Evolutionary conservation across 306 rosid genomes (phyloP).

Genomic region (Quercus rubra): DNA sequence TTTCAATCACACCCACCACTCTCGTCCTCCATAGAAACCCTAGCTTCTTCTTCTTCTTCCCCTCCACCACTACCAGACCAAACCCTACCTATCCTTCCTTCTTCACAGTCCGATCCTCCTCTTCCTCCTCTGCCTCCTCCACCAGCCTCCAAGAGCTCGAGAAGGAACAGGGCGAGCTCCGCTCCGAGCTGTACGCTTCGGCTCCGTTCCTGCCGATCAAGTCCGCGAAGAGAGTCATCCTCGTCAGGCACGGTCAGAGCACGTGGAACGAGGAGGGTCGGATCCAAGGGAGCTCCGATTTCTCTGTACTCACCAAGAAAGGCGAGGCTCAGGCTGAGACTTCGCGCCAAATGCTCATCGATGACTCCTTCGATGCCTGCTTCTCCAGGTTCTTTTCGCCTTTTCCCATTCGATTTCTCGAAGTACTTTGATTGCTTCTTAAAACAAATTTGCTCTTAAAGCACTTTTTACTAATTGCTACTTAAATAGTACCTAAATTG

Average conservation of each 20-base stretch:
- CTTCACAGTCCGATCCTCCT: constrained; percentile 42
- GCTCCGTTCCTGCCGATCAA: constrained; percentile 43
- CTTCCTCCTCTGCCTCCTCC: constrained; percentile 28
- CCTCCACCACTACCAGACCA: not conserved
- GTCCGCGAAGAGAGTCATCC: constrained; percentile 70
- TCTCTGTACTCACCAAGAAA: constrained; percentile 79
- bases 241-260: constrained; percentile 95
- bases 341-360: constrained; percentile 78
- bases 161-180: constrained; percentile 23
- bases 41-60: constrained; percentile 8
- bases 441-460: not conserved
- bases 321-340: constrained; percentile 91
- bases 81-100: constrained; percentile 5
- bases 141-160: constrained; percentile 44
- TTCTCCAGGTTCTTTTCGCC: constrained; percentile 53
- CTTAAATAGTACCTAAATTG: not conserved
- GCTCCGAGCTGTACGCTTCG: constrained; percentile 40
- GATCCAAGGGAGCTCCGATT: constrained; percentile 91
- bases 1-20: constrained; percentile 21
- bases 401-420: not conserved
- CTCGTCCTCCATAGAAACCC: constrained; percentile 6
- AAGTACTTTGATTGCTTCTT: not conserved
- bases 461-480: not conserved
- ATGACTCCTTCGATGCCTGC: constrained; percentile 71
- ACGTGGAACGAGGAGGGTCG: constrained; percentile 96